phyloP scores from a whole-genome alignment of 2,329 filamentous ascomycete species.

The Pezicula carpinea region DNA sequence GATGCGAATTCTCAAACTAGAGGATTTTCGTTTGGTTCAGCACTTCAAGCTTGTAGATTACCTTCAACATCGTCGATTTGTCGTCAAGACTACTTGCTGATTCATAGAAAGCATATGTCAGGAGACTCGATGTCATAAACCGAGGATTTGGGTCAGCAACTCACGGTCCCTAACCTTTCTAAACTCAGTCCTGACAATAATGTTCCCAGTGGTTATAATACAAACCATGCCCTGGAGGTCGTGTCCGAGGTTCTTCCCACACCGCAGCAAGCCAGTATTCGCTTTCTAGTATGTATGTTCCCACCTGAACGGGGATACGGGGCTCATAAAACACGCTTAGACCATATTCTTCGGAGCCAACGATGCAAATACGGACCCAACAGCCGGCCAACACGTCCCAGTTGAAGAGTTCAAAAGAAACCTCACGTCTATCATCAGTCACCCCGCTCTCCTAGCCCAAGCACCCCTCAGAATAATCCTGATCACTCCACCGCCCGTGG shows the following conservation, averaged over 20 bases:
- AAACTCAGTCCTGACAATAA: not conserved
- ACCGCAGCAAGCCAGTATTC: conserved; percentile 16
- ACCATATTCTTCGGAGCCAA: conserved; percentile 81
- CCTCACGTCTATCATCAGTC: conserved; percentile 63
- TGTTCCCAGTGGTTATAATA: conserved; percentile 17
- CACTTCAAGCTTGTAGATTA: conserved; percentile 17
- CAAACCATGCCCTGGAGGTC: conserved; percentile 16
- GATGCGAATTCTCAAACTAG: conserved; percentile 14
- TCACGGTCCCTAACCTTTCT: not conserved
- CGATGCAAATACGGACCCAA: conserved; percentile 64
- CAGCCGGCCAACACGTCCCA: conserved; percentile 67
- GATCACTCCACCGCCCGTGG: conserved; percentile 77
- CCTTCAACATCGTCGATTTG: not conserved
- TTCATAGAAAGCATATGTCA: conserved; percentile 13
- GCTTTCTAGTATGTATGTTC: conserved; percentile 11
- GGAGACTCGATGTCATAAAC: conserved; percentile 22
- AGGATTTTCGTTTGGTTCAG: conserved; percentile 20
- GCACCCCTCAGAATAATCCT: conserved; percentile 64
- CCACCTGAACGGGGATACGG: not conserved
- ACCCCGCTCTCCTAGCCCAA: conserved; percentile 65
- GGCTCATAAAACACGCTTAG: conserved; percentile 3
- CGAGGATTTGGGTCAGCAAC: conserved; percentile 13
- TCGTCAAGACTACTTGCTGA: not conserved
- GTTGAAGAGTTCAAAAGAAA: conserved; percentile 70
- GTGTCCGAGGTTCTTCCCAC: conserved; percentile 15